Evolutionary conservation across 2,329 filamentous ascomycete species (phyloP), one percentile per base, ranked within the genome.

Genomic region (Westerdykella ornata): DNA sequence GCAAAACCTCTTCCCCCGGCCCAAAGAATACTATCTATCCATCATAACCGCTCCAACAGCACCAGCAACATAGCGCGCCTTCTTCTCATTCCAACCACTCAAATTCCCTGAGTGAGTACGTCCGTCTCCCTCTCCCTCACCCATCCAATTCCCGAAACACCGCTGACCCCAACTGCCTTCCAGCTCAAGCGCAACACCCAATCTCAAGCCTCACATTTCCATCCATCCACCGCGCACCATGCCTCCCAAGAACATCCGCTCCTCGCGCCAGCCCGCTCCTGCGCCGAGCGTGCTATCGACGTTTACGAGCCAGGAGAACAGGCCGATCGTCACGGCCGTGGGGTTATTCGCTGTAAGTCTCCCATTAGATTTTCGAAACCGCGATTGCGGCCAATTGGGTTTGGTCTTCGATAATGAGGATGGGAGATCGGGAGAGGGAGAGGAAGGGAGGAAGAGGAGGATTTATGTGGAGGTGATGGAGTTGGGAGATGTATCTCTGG

Each of bases 301-400:
- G 30, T 49, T 75, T 37, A 71, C 69, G 37, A 68, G 61, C 48
- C 55, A 65, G 33, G 73, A 76, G 49, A 76, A 76, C 57, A 61
- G 72, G 47, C 68, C 59, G 39, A 65, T 75, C 17, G 66, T 76
- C 13, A 70, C 68, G 26, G 65, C 69, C 7, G 60, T 75, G 37
- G 68, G 68, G 15, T 57, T 75, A 46, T 76, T 76, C 45, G 72
- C 68, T 54, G 73, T 76, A 68, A 62, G 72, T 60, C 28, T 31
- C 22, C 22, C 22, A 7, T 2, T 2, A 11, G 22, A 11, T 8
- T 26, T 26, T 26, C 22, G 22, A 26, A n/a, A n/a, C 12, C 12
- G 22, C 7, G 22, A 11, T 26, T 26, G 22, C 4, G 22, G n/a
- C n/a, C n/a, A n/a, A n/a, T n/a, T n/a, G n/a, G 38, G 16, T 37